phyloP scores from a whole-genome alignment of 2,329 filamentous ascomycete genomes.

The Trichoderma oligosporum region DNA sequence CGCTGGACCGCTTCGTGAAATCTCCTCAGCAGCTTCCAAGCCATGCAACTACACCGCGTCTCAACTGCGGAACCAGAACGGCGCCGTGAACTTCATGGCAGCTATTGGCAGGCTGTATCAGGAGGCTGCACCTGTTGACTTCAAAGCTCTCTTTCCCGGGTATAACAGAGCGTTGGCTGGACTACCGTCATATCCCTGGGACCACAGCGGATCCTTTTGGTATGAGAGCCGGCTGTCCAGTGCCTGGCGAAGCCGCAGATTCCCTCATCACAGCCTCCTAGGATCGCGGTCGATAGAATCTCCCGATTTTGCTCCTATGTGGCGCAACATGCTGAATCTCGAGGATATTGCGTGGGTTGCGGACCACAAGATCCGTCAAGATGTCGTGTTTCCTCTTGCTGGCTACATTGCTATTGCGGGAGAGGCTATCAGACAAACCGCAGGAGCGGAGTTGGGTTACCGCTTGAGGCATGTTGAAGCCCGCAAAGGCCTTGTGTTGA shows the following conservation, averaged over 20 bases:
- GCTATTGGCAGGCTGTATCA: constrained; percentile 4
- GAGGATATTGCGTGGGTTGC: constrained; percentile 37
- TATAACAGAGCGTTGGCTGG: too few relatives aligned
- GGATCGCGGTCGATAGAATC: not conserved
- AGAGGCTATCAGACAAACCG: too few relatives aligned
- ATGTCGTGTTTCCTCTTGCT: constrained; percentile 21
- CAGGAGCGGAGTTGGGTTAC: too few relatives aligned
- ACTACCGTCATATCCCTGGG: not conserved
- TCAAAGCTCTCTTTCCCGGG: too few relatives aligned
- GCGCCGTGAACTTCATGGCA: not conserved
- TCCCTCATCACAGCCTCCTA: not conserved
- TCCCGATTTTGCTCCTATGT: not conserved
- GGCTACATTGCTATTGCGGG: constrained; percentile 38
- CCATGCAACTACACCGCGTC: constrained; percentile 6
- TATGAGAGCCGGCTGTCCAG: not conserved
- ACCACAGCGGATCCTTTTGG: not conserved
- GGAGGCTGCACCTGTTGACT: too few relatives aligned
- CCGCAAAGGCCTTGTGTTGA: too few relatives aligned
- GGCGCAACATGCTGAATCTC: constrained; percentile 6
- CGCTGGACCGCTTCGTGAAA: constrained; percentile 21
- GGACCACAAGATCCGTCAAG: constrained; percentile 32
- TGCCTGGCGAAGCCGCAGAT: not conserved
- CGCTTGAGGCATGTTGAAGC: too few relatives aligned
- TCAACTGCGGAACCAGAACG: not conserved
- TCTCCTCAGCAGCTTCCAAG: not conserved